These are phyloP conservation scores for Phytophthora lateralis DNA, from an alignment of 352 stramenopile genomes.

Conservation along the genomic window DNA sequence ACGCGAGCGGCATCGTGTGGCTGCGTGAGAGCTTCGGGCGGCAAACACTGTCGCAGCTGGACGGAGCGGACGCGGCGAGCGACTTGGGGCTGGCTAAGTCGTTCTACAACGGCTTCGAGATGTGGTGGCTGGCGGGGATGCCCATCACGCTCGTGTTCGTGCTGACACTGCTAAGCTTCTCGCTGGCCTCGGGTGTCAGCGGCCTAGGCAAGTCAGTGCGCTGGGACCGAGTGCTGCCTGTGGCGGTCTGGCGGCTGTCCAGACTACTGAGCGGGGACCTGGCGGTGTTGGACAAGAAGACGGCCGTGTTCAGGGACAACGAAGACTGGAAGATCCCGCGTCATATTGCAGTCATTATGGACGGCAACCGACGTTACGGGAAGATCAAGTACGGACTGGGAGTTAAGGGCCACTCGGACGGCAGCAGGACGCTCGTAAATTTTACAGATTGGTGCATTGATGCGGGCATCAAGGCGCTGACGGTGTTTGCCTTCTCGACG, in stretches of 20 bases:
- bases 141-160: constrained; percentile 73
- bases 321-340: constrained; percentile 52
- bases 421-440: constrained; percentile 94
- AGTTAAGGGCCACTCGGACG: constrained; percentile 93
- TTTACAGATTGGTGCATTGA: constrained; percentile 98
- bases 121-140: constrained; percentile 87
- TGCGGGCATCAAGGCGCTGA: constrained; percentile 89
- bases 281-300: constrained; percentile 16
- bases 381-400: constrained; percentile 78
- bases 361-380: constrained; percentile 96
- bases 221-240: constrained; percentile 28
- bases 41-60: constrained; percentile 61
- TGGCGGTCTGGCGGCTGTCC: constrained; percentile 10
- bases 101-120: constrained; percentile 86
- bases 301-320: constrained; percentile 3
- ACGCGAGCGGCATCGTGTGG: constrained; percentile 58
- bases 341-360: constrained; percentile 97
- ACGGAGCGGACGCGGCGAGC: constrained; percentile 28
- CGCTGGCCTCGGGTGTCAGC: constrained; percentile 60
- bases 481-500: constrained; percentile 96
- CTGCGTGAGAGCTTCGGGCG: constrained; percentile 59
- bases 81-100: constrained; percentile 43
- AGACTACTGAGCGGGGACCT: constrained; percentile 16
- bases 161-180: constrained; percentile 78
- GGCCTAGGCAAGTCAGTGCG: constrained; percentile 51